Conservation (phyloP, 441 rosid genomes). For the Breynia disticha region DNA sequence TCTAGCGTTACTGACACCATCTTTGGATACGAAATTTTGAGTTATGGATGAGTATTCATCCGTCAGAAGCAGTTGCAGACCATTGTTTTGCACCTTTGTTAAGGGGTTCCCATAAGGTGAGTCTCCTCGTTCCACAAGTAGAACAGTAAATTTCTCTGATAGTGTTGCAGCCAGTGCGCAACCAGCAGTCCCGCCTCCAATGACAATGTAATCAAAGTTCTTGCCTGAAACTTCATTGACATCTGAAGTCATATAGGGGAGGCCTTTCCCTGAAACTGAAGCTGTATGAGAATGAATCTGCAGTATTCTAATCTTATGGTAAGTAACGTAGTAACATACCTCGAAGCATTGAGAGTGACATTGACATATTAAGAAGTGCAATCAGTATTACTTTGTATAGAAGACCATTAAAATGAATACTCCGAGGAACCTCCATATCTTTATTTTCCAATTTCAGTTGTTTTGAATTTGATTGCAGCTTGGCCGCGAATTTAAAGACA, state of each 20-base stretch:
- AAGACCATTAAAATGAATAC: conserved; percentile 5
- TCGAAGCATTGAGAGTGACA: too few relatives aligned
- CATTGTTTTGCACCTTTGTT: conserved; percentile 31
- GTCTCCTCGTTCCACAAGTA: conserved; percentile 61
- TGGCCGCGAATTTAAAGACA: not conserved
- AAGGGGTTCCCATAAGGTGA: conserved; percentile 54
- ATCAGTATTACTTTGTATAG: conserved; percentile 14
- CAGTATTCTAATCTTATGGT: too few relatives aligned
- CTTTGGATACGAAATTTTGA: conserved; percentile 54
- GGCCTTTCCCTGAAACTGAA: too few relatives aligned
- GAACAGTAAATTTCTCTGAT: conserved; percentile 40
- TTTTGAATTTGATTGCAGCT: not conserved
- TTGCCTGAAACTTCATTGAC: not conserved
- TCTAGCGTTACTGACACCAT: conserved; percentile 58
- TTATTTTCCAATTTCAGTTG: not conserved
- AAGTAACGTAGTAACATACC: too few relatives aligned
- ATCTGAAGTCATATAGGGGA: not conserved
- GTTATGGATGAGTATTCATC: conserved; percentile 38
- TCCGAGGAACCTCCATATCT: conserved; percentile 13
- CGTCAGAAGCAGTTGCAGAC: conserved; percentile 37
- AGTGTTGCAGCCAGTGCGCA: conserved; percentile 67
- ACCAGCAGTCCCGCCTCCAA: conserved; percentile 71
- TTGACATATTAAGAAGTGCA: conserved; percentile 13
- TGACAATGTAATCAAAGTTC: conserved; percentile 47
- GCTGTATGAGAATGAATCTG: too few relatives aligned